Base-by-base conservation (phyloP, 805 yeast species). In the Sugiyamaella marilandica region DNA sequence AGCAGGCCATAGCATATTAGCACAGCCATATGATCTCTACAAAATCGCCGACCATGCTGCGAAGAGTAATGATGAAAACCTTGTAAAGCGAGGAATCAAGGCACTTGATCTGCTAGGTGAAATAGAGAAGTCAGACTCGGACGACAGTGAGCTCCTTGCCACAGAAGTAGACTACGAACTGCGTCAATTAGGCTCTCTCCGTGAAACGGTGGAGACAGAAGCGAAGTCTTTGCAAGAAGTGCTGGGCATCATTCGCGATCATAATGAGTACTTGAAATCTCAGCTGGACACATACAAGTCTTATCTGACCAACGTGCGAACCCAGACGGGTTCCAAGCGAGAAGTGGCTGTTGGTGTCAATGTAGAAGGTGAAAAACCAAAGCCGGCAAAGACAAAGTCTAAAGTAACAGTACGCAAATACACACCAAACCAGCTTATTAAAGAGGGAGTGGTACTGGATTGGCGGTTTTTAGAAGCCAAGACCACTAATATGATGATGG, bases 271-370 rank as follows among this genome's bases (percentile, higher is more conserved):
- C 47, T 62, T 70, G 16, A 56, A 61, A 31, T 54, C 65, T 2
- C 73, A 70, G 56, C 54, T 70, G 19, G 69, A 69, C 37, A 68
- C 71, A 3, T 70, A 67, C 58, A 57, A 66, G 31, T 66, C 71
- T 21, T 70, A 70, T 53, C 57, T 70, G 51, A 49, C 57, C 49
- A 70, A 70, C 41, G 71, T 68, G 18, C 61, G 73, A 14, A 55
- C 57, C 45, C 70, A 66, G 35, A 61, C 69, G 0, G 65, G 68
- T 2, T 50, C 64, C 5, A 59, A 62, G 52, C 58, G 53, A 43
- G 62, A 59, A 37, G 33, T 24, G 11, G 60, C 62, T 4, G 55
- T 57, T 2, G 62, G 58, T 2, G 43, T 58, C 31, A 51, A 45
- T 19, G 61, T 55, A 18, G 53, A 50, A 18, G 53, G 52, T 10